A percentile compares a stretch with the other conserved stretches of the same genome.
These are phyloP conservation scores for Tetraselmis chui DNA, from an alignment of 139 green algal species.

Conservation along the genomic window DNA sequence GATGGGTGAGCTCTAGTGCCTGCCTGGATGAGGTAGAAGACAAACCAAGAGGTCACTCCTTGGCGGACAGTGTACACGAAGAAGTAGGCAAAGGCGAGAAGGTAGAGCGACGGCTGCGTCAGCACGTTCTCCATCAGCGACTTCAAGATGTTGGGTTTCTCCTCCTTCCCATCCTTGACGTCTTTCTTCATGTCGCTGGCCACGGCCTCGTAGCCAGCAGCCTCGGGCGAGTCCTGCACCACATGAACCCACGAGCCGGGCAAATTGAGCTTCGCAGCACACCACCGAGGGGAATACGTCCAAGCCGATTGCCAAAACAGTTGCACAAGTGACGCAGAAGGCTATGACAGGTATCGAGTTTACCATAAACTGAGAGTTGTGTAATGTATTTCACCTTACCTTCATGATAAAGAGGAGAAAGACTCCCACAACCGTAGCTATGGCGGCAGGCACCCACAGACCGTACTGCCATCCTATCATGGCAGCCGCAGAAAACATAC, in stretches of 20 bases:
- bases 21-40: slow-evolving; percentile 67
- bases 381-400: no score
- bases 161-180: background rate
- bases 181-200: slow-evolving; percentile 1
- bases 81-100: slow-evolving; percentile 70
- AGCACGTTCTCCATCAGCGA: slow-evolving; percentile 42
- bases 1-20: background rate
- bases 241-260: no score
- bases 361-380: no score
- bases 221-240: slow-evolving; percentile 13
- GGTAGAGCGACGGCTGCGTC: slow-evolving; percentile 42
- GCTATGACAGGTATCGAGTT: no score
- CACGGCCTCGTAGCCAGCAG: slow-evolving; percentile 11
- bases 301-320: no score
- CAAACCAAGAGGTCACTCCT: slow-evolving; percentile 66
- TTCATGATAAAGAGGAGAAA: slow-evolving; percentile 6
- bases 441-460: slow-evolving; percentile 12
- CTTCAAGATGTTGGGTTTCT: slow-evolving; percentile 6
- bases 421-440: slow-evolving; percentile 7
- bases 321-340: no score
- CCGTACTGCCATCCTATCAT: slow-evolving; percentile 11
- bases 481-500: no score
- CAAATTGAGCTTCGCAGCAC: no score
- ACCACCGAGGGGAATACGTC: no score
- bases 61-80: slow-evolving; percentile 67